Evolutionary conservation across 148 eudicot genomes (phyloP).

Genomic region (Persicaria maculosa): DNA sequence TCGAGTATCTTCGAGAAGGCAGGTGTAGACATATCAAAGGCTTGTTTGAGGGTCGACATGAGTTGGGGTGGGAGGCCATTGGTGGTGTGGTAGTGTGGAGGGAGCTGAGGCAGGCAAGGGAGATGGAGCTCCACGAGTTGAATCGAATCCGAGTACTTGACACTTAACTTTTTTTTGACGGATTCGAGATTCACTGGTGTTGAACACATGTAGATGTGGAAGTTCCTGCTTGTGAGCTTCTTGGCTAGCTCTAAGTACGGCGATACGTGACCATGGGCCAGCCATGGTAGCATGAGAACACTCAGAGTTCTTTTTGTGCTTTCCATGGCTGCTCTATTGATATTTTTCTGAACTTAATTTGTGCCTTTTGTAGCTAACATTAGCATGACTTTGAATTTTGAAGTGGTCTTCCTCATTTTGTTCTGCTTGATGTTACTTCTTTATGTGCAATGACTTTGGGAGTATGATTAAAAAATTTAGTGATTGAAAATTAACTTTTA

Average conservation of each 20-base stretch:
- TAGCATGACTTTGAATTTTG: constrained; percentile 1
- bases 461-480: too few relatives aligned
- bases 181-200: constrained; percentile 21
- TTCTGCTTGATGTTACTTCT: too few relatives aligned
- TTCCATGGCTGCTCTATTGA: not conserved
- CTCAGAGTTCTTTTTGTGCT: constrained; percentile 6
- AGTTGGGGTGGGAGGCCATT: constrained; percentile 28
- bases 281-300: constrained; percentile 19
- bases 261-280: constrained; percentile 22
- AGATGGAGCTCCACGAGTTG: constrained; percentile 22
- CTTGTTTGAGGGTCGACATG: constrained; percentile 17
- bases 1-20: constrained; percentile 12
- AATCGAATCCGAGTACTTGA: constrained; percentile 11
- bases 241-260: constrained; percentile 26
- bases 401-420: not conserved
- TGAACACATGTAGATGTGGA: constrained; percentile 18
- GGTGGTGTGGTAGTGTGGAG: constrained; percentile 31
- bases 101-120: constrained; percentile 21
- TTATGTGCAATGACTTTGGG: too few relatives aligned
- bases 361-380: not conserved
- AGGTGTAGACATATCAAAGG: constrained; percentile 18
- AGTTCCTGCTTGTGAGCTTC: constrained; percentile 17
- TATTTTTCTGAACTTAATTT: not conserved
- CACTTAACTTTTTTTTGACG: constrained; percentile 12
- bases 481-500: too few relatives aligned